Percentiles rank a stretch among this genome's conserved stretches.
phyloP scores from a whole-genome alignment of 208 protist species.

The Trypanosoma grayi region DNA sequence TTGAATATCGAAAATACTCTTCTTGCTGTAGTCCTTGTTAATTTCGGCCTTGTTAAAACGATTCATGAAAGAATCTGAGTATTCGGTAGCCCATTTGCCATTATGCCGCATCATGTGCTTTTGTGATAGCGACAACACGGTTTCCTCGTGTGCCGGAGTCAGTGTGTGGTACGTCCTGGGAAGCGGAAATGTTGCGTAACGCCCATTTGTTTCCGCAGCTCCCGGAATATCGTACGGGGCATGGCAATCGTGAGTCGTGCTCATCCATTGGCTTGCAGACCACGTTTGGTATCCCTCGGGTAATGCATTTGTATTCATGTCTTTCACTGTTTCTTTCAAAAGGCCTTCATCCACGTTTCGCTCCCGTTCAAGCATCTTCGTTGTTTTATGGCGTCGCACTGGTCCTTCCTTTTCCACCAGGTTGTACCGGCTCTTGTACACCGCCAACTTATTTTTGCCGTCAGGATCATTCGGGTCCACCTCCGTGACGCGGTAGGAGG shows the following conservation, averaged over 20 bases:
- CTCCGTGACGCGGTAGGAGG: constrained; percentile 65
- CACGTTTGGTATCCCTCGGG: constrained; percentile 67
- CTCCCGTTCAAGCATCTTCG: constrained; percentile 45
- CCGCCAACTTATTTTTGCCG: constrained; percentile 30
- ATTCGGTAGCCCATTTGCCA: constrained; percentile 66
- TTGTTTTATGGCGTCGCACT: constrained; percentile 52
- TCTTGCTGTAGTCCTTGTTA: constrained; percentile 52
- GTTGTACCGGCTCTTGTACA: constrained; percentile 89
- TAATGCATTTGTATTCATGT: constrained; percentile 36
- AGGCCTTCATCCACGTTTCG: constrained; percentile 44
- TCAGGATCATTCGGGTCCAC: constrained; percentile 27
- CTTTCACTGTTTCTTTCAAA: constrained; percentile 49
- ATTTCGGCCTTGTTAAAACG: constrained; percentile 54
- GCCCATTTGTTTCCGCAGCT: constrained; percentile 53
- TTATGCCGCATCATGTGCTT: constrained; percentile 35
- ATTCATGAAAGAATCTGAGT: constrained; percentile 65
- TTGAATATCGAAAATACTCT: constrained; percentile 75
- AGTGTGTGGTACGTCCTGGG: constrained; percentile 73
- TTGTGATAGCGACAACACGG: constrained; percentile 39
- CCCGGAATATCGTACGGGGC: constrained; percentile 60
- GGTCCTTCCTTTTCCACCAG: constrained; percentile 81
- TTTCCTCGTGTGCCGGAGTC: constrained; percentile 45
- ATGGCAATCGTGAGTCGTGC: constrained; percentile 83
- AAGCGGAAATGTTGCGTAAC: constrained; percentile 59
- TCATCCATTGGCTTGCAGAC: constrained; percentile 77